Conservation (phyloP, 164 flowering plant genomes). For the Stephania yunnanensis region DNA sequence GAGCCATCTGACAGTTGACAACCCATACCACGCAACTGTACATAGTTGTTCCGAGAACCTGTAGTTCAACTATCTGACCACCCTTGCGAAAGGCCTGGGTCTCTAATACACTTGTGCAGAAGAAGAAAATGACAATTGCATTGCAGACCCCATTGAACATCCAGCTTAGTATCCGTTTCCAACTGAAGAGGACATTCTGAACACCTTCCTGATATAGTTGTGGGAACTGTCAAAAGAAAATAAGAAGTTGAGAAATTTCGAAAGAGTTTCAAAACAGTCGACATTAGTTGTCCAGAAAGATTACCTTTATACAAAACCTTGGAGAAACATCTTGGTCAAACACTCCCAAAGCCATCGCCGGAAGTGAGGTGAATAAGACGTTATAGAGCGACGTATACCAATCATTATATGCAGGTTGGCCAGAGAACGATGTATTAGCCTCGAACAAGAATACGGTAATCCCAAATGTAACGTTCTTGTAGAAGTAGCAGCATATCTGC, state of each 20-base stretch:
- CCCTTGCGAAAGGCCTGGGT: conserved; percentile 55
- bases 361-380: conserved; percentile 88
- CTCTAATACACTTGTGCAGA: conserved; percentile 47
- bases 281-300: background rate
- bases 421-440: conserved; percentile 77
- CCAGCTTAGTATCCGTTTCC: conserved; percentile 79
- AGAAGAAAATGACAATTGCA: conserved; percentile 67
- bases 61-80: conserved; percentile 59
- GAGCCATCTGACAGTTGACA: conserved; percentile 90
- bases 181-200: conserved; percentile 83
- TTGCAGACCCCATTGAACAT: conserved; percentile 67
- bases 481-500: conserved; percentile 99
- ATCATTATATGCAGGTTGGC: conserved; percentile 75
- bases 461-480: conserved; percentile 84
- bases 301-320: conserved; percentile 74
- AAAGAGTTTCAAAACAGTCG: background rate
- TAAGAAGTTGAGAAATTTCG: background rate
- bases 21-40: conserved; percentile 90
- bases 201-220: conserved; percentile 92
- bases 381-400: conserved; percentile 87
- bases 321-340: conserved; percentile 97
- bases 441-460: conserved; percentile 69
- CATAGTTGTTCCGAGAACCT: conserved; percentile 70
- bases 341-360: conserved; percentile 76
- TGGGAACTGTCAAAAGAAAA: conserved; percentile 55